phyloP scores from a whole-genome alignment of 805 yeast genomes.

The Torulaspora gathmanii region DNA sequence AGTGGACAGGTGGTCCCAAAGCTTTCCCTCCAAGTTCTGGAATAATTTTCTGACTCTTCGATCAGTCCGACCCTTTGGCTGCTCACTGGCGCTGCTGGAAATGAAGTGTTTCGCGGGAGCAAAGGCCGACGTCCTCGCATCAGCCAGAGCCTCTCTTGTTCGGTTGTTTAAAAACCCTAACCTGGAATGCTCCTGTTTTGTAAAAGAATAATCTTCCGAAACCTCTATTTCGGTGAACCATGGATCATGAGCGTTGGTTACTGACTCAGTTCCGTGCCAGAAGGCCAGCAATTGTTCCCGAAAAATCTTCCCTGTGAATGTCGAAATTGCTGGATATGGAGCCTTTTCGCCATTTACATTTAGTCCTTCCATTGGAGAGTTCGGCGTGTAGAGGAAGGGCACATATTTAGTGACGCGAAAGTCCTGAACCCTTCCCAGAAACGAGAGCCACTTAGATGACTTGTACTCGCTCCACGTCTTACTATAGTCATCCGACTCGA shows the following conservation, averaged over 20 bases:
- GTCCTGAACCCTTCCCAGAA: slow-evolving; percentile 15
- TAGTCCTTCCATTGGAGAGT: slow-evolving; percentile 29
- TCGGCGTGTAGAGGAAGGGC: slow-evolving; percentile 56
- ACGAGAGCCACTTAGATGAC: slow-evolving; percentile 19
- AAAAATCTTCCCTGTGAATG: slow-evolving; percentile 11
- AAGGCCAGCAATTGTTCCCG: slow-evolving; percentile 13
- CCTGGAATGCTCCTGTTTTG: slow-evolving; percentile 6
- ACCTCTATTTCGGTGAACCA: slow-evolving; percentile 19
- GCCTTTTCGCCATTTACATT: slow-evolving; percentile 25
- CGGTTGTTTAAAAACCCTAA: slow-evolving; percentile 1
- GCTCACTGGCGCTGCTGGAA: neutral
- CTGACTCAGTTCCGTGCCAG: slow-evolving; percentile 6
- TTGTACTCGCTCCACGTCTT: slow-evolving; percentile 43
- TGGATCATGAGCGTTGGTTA: slow-evolving; percentile 1
- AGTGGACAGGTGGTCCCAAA: slow-evolving; percentile 10
- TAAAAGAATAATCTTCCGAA: slow-evolving; percentile 12
- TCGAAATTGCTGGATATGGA: neutral
- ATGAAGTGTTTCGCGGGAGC: slow-evolving; percentile 1
- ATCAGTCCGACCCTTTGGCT: neutral
- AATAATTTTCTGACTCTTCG: slow-evolving; percentile 2
- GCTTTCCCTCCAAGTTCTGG: slow-evolving; percentile 5
- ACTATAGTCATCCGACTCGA: slow-evolving; percentile 53
- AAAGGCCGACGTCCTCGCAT: neutral
- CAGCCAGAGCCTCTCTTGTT: slow-evolving; percentile 1
- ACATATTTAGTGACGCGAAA: slow-evolving; percentile 41